Conservation (phyloP, 2,329 filamentous ascomycete species). For the Sphaerostilbella broomeana region DNA sequence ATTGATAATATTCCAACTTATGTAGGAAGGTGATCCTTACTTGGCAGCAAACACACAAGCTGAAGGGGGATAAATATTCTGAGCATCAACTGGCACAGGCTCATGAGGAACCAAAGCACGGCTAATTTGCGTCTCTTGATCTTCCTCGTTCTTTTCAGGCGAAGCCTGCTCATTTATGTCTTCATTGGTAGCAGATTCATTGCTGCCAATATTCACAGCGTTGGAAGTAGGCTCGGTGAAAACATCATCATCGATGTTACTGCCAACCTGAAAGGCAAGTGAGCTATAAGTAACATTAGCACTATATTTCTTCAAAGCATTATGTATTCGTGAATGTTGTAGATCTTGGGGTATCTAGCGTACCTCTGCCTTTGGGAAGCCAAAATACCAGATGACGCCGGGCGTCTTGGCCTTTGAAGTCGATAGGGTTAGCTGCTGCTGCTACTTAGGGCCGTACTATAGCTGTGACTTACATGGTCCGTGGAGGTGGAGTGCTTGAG, state of each 20-base stretch:
- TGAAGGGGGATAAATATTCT: conserved; percentile 45
- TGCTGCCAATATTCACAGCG: no score
- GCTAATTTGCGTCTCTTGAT: neutral
- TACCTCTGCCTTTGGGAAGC: no score
- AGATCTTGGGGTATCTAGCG: no score
- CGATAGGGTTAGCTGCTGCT: no score
- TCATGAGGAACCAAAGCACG: conserved; percentile 1
- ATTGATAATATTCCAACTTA: neutral
- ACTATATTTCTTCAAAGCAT: no score
- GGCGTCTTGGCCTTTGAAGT: conserved; percentile 1
- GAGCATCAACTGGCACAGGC: conserved; percentile 36
- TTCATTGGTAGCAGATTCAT: neutral
- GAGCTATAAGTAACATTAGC: conserved; percentile 3
- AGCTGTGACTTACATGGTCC: conserved; percentile 3
- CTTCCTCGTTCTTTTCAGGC: neutral
- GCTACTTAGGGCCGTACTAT: no score
- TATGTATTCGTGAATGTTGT: no score
- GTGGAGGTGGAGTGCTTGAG: no score
- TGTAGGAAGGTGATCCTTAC: conserved; percentile 38
- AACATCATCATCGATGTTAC: conserved; percentile 6
- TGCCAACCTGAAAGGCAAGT: conserved; percentile 11
- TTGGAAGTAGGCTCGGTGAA: conserved; percentile 5
- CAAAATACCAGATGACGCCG: conserved; percentile 3
- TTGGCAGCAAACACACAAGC: conserved; percentile 61
- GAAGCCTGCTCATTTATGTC: neutral